Evolutionary conservation across 108 stramenopile species (phyloP).

Genomic region (Cyclotella atomus): DNA sequence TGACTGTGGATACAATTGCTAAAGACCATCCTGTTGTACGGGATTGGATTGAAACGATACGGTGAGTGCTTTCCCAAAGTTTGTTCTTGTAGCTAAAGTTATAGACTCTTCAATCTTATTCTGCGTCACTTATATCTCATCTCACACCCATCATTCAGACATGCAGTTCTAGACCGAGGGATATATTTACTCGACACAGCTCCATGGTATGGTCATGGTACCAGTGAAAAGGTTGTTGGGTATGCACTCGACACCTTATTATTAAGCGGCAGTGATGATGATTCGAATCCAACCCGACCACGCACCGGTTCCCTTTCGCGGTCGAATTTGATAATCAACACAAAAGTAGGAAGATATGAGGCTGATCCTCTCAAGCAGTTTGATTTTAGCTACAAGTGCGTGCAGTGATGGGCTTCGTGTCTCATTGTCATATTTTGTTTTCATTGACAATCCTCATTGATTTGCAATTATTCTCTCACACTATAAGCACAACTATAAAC

Average conservation of each 20-base stretch:
- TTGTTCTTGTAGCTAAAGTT: not conserved
- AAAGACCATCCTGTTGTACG: constrained; percentile 63
- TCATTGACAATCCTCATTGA: too few relatives aligned
- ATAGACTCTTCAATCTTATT: too few relatives aligned
- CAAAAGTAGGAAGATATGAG: constrained; percentile 88
- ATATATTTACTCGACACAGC: constrained; percentile 87
- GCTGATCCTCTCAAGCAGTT: constrained; percentile 78
- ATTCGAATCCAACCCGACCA: not conserved
- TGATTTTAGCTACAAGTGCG: constrained; percentile 75
- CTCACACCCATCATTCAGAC: constrained; percentile 5
- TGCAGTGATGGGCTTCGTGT: too few relatives aligned
- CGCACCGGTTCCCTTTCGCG: constrained; percentile 43
- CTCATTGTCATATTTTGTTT: too few relatives aligned
- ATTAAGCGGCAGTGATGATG: too few relatives aligned
- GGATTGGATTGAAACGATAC: constrained; percentile 82
- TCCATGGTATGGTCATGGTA: constrained; percentile 92
- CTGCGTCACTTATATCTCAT: not conserved
- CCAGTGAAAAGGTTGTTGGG: constrained; percentile 80
- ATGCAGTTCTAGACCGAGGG: constrained; percentile 68
- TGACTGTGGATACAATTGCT: constrained; percentile 46
- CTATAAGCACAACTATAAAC: constrained; percentile 53
- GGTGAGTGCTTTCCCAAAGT: constrained; percentile 7
- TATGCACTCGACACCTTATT: constrained; percentile 68
- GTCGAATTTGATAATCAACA: constrained; percentile 63
- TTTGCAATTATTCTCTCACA: not conserved